Percentiles rank a stretch among this genome's conserved stretches.
phyloP scores from a whole-genome alignment of 768 basidiomycete genomes.

The Guyanaporus albipodus region DNA sequence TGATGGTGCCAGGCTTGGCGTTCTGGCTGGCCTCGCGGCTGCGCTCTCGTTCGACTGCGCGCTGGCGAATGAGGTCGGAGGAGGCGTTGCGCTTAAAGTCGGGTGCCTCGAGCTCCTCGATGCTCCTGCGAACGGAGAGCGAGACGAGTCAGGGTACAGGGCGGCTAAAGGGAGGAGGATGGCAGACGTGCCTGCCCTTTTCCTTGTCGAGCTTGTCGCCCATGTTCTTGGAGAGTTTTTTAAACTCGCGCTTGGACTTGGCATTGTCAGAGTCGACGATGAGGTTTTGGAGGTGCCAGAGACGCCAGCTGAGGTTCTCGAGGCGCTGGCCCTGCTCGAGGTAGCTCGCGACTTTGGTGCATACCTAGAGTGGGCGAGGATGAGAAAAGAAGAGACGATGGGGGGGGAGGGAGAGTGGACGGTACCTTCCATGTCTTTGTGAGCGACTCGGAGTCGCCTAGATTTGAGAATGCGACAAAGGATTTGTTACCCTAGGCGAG shows the following conservation, averaged over 20 bases:
- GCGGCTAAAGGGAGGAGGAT: conserved; percentile 1
- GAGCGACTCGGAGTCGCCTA: conserved; percentile 78
- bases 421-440: conserved; percentile 89
- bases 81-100: conserved; percentile 79
- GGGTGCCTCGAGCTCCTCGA: conserved; percentile 81
- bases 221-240: conserved; percentile 84
- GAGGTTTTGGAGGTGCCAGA: conserved; percentile 89
- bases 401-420: conserved; percentile 5
- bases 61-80: conserved; percentile 74
- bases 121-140: conserved; percentile 50
- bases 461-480: conserved; percentile 88
- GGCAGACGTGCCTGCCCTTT: conserved; percentile 70
- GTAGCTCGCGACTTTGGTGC: conserved; percentile 86
- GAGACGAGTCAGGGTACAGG: conserved; percentile 12
- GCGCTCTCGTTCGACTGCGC: conserved; percentile 79
- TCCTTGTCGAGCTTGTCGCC: conserved; percentile 91
- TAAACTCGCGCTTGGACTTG: conserved; percentile 83
- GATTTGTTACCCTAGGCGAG: conserved; percentile 79
- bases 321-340: conserved; percentile 89
- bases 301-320: conserved; percentile 88
- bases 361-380: conserved; percentile 71
- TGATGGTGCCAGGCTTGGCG: conserved; percentile 66
- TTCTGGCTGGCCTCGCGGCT: conserved; percentile 65
- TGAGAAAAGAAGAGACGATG: conserved; percentile 7
- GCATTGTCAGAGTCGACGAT: conserved; percentile 92